Base-by-base conservation (phyloP, 495 filamentous ascomycete genomes). In the Penicillium samsonianum region DNA sequence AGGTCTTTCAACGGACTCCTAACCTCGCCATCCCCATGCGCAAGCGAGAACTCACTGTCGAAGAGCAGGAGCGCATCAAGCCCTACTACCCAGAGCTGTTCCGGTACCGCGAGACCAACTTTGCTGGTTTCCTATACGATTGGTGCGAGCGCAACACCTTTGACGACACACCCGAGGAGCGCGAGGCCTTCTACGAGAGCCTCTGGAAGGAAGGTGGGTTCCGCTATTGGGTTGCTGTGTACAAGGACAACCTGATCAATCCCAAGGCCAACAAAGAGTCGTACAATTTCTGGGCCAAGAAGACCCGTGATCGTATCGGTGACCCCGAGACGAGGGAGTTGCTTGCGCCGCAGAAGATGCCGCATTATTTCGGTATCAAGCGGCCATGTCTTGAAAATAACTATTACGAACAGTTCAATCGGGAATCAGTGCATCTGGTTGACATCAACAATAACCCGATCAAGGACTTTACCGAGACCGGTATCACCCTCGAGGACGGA, bases 351-450 rank as follows among this genome's bases (percentile, higher is more conserved):
- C 30, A 69, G 14, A 62, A 81, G 47, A 72, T 69, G 33, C 81
- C 78, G 1, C 79, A 86, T 31, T 25, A 69, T 0, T 85, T 79
- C 26, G 84, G 83, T 16, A 68, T 75, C n/a, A 87, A 85, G 65
- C 73, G 84, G 0, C 78, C 79, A 0, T 78, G 71, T 19, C 70
- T 87, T 4, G 83, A 87, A 55, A 52, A 67, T 25, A 67, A 73
- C 42, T 87, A 81, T 67, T 87, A 78, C 56, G 84, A 87, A 58
- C 73, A 78, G 40, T 82, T 87, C 69, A 83, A 86, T 60, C 69
- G 73, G 26, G 67, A 73, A 0, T 80, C 77, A 50, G 82, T 87
- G n/a, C 66, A 82, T n/a, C 41, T 86, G 1, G 70, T 87, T 30
- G 71, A 84, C 61, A 74, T 81, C 53, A 71, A 74, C 1, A 42